Conservation (phyloP, 345 rosid species). For the Linum usitatissimum region DNA sequence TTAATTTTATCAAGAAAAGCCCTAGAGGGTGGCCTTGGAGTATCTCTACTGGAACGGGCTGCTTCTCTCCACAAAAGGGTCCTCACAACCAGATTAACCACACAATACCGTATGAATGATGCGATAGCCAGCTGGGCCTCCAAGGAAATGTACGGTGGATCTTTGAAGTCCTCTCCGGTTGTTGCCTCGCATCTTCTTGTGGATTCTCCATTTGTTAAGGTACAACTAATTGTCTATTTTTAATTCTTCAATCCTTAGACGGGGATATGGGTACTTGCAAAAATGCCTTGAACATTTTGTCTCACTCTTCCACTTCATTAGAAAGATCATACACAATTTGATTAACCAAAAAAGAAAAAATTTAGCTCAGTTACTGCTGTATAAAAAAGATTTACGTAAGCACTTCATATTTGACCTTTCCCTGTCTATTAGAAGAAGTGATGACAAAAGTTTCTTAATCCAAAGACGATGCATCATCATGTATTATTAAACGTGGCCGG, state of each 20-base stretch:
- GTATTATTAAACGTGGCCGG: too few species aligned
- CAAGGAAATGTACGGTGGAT: slow-evolving; percentile 91
- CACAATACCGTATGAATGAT: slow-evolving; percentile 91
- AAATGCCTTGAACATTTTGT: too few species aligned
- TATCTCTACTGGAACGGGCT: slow-evolving; percentile 80
- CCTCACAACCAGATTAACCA: slow-evolving; percentile 57
- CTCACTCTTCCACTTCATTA: too few species aligned
- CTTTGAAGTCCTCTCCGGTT: slow-evolving; percentile 54
- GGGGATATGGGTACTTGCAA: too few species aligned
- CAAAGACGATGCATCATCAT: too few species aligned
- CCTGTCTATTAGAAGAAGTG: background rate
- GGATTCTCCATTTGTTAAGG: slow-evolving; percentile 90
- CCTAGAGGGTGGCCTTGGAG: slow-evolving; percentile 82
- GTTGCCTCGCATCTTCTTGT: slow-evolving; percentile 81
- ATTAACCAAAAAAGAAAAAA: too few species aligned
- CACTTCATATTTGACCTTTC: too few species aligned
- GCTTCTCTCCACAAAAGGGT: slow-evolving; percentile 61
- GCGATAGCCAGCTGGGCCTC: slow-evolving; percentile 96
- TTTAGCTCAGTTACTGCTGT: too few species aligned
- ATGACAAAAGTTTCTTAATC: too few species aligned
- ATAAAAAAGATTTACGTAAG: too few species aligned
- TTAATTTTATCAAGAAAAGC: slow-evolving; percentile 81
- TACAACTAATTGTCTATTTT: slow-evolving; percentile 12
- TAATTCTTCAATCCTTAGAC: too few species aligned
- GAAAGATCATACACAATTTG: too few species aligned